These are phyloP conservation scores for Parmelia sp. DNA, from an alignment of 495 filamentous ascomycete species.

Conservation along the genomic window DNA sequence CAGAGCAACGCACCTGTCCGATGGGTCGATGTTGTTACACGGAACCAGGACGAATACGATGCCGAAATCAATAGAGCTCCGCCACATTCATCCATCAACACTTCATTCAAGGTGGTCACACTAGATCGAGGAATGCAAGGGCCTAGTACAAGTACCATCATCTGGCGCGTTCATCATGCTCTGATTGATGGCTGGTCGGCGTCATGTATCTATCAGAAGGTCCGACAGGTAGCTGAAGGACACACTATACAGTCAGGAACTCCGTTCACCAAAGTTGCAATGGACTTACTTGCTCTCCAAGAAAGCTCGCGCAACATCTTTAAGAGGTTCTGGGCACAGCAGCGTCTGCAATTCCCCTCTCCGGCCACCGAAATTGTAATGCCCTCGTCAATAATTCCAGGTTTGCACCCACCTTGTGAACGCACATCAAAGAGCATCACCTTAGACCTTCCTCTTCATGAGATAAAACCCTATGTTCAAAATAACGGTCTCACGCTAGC, in stretches of 20 bases:
- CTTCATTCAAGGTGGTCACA: not conserved
- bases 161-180: conserved; percentile 27
- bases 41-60: not conserved
- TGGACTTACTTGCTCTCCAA: not conserved
- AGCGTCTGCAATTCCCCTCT: not conserved
- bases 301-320: not conserved
- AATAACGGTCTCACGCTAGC: not conserved
- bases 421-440: not conserved
- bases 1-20: not conserved
- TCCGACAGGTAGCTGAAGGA: not conserved
- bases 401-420: too few species aligned
- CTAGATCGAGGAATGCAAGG: not conserved
- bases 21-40: not conserved
- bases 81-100: not conserved
- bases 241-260: not conserved
- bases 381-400: not conserved
- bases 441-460: not conserved
- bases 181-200: conserved; percentile 26
- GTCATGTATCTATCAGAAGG: conserved; percentile 14
- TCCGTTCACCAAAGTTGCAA: not conserved
- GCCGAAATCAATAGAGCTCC: not conserved
- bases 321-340: not conserved
- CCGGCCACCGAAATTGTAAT: not conserved
- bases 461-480: not conserved
- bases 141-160: conserved; percentile 12